These are phyloP conservation scores for Rhipidocladum racemiflorum DNA, from an alignment of 176 grass and related monocot species.

Conservation along the genomic window DNA sequence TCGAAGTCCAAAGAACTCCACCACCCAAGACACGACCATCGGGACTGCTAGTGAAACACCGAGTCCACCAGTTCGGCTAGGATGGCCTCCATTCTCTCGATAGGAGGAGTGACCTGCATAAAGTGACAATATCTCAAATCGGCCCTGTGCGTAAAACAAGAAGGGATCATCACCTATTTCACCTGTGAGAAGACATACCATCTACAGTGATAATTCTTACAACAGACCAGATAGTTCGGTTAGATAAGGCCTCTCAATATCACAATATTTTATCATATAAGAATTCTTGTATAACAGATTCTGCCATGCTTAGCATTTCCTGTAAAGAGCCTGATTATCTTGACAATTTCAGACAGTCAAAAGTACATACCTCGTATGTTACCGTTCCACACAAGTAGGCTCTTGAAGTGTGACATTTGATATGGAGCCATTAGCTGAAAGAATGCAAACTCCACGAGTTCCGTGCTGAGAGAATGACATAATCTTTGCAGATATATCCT, in stretches of 20 bases:
- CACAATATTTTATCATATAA: not conserved
- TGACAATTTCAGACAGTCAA: not conserved
- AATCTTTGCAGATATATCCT: constrained; percentile 94
- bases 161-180: not conserved
- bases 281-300: not conserved
- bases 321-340: not conserved
- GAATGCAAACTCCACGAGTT: constrained; percentile 68
- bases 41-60: constrained; percentile 87
- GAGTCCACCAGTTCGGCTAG: constrained; percentile 83
- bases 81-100: constrained; percentile 77
- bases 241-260: not conserved
- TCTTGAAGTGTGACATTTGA: constrained; percentile 94
- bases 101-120: constrained; percentile 79
- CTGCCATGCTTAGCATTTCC: not conserved
- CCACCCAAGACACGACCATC: constrained; percentile 94
- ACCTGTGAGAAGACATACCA: not conserved
- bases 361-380: constrained; percentile 79
- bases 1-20: constrained; percentile 74
- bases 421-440: constrained; percentile 93
- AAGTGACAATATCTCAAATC: constrained; percentile 99
- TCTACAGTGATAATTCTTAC: constrained; percentile 42
- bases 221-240: not conserved
- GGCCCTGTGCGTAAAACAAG: constrained; percentile 51
- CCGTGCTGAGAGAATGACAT: constrained; percentile 91
- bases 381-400: constrained; percentile 92